These are phyloP conservation scores for Xylaria sp. DNA, from an alignment of 2,329 filamentous ascomycete species.

Conservation along the genomic window DNA sequence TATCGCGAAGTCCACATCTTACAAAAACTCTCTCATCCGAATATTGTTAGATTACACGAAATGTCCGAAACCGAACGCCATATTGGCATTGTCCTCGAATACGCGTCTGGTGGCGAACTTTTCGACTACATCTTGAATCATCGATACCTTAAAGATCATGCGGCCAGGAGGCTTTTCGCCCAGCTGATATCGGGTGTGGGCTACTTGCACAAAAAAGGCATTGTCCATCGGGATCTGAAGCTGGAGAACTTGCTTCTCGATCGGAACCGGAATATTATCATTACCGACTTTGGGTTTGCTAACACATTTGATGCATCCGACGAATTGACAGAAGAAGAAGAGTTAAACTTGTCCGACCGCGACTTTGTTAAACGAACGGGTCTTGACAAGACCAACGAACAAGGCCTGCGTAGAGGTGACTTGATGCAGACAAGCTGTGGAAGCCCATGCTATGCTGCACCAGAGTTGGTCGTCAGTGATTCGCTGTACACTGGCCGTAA, in stretches of 20 bases:
- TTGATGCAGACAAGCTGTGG: conserved; percentile 99
- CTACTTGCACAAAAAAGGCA: conserved; percentile 98
- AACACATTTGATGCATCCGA: conserved; percentile 95
- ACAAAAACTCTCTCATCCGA: conserved; percentile 87
- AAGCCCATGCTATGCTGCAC: conserved; percentile 96
- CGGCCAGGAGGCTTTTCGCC: conserved; percentile 89
- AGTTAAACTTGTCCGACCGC: conserved; percentile 84
- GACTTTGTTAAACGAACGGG: conserved; percentile 88
- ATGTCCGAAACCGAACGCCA: conserved; percentile 98
- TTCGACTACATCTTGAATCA: conserved; percentile 99
- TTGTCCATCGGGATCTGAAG: conserved; percentile 96
- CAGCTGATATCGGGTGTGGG: conserved; percentile 96
- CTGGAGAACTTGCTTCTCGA: conserved; percentile 95
- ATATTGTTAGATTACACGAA: conserved; percentile 96
- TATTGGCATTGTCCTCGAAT: conserved; percentile 98
- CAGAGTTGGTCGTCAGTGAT: conserved; percentile 96
- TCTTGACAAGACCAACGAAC: conserved; percentile 80
- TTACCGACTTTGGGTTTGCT: conserved; percentile 98
- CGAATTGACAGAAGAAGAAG: conserved; percentile 89
- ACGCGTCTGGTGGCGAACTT: conserved; percentile 95
- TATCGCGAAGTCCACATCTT: conserved; percentile 96
- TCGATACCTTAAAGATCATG: conserved; percentile 92
- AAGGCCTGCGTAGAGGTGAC: conserved; percentile 85
- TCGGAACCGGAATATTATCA: conserved; percentile 98
- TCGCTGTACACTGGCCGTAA: conserved; percentile 97